A percentile compares a stretch with the other conserved stretches of the same genome.
Conservation (phyloP, 1,284 basidiomycete genomes). For the Heterobasidion annosum region DNA sequence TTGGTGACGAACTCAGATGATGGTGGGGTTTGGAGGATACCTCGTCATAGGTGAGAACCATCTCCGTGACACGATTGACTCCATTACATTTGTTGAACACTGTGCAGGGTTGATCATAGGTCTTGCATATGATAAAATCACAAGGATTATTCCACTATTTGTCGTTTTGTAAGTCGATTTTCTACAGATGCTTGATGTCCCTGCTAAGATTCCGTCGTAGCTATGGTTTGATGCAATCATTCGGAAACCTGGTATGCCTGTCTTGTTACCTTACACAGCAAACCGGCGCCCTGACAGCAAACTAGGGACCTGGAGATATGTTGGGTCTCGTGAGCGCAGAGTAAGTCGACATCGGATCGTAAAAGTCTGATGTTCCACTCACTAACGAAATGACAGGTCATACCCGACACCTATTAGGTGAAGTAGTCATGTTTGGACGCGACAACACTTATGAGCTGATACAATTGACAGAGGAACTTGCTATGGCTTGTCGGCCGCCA, state of each 20-base stretch:
- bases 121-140: conserved; percentile 57
- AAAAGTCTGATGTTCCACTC: conserved; percentile 1
- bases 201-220: conserved; percentile 22
- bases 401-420: conserved; percentile 62
- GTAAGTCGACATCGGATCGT: conserved; percentile 26
- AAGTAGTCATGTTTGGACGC: neutral
- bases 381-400: conserved; percentile 26
- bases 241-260: conserved; percentile 49
- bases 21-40: conserved; percentile 69
- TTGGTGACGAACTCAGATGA: conserved; percentile 36
- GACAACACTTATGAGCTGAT: too few relatives aligned
- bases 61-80: neutral
- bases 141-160: conserved; percentile 56
- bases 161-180: conserved; percentile 44
- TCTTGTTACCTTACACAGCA: neutral
- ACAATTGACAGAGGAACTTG: conserved; percentile 38
- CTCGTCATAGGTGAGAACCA: conserved; percentile 48
- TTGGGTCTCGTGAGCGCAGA: conserved; percentile 59
- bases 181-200: conserved; percentile 7
- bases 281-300: neutral
- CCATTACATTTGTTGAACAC: neutral
- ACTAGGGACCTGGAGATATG: conserved; percentile 67
- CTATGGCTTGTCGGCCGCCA: conserved; percentile 62
- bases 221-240: conserved; percentile 61
- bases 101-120: conserved; percentile 53